Base-by-base conservation (phyloP, 2,329 filamentous ascomycete species). In the Ophiostoma ips region DNA sequence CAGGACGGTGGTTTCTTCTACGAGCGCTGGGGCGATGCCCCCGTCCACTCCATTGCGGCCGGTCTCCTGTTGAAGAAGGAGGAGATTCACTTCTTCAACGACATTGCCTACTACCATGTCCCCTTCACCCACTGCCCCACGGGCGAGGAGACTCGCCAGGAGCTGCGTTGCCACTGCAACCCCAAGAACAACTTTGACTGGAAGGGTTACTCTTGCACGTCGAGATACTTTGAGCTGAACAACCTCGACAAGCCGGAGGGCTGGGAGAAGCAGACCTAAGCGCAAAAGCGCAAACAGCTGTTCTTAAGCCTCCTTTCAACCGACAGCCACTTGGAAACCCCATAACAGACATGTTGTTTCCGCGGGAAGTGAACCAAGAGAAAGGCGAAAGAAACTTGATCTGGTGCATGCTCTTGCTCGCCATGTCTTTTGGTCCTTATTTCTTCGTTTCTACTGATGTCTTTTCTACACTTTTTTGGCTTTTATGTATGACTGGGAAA, bases 111-210 rank as follows among this genome's bases (percentile, higher is more conserved):
- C 69, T 95, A 88, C 68, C 92, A 98, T 64, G 85, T 95, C 21
- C 92, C 92, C 19, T 98, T 98, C 65, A 96, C 89, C 5, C 92
- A 98, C 68, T 98, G 92, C 67, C 92, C 92, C 2, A 95, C 88
- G 0, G 85, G 84, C 50, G 87, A 96, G 68, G 76, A 95, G 68
- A 79, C 77, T 49, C 80, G 89, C 56, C 66, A 89, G 50, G 83
- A 95, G 57, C 79, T 90, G 58, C 89, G 86, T 64, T 98, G 92
- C 67, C 84, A 89, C 67, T 98, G 92, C 70, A 88, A 98, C 62
- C 90, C 92, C 8, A 82, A 83, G 61, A 86, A 96, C 53, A 98
- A 98, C 72, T 98, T 98, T 73, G 92, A 98, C 68, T 98, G 94
- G 94, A 95, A 95, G 68, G 85, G 86, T 48, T 96, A 95, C 66